phyloP scores from a whole-genome alignment of 2,329 filamentous ascomycete genomes.

The Ophiostoma ulmi region DNA sequence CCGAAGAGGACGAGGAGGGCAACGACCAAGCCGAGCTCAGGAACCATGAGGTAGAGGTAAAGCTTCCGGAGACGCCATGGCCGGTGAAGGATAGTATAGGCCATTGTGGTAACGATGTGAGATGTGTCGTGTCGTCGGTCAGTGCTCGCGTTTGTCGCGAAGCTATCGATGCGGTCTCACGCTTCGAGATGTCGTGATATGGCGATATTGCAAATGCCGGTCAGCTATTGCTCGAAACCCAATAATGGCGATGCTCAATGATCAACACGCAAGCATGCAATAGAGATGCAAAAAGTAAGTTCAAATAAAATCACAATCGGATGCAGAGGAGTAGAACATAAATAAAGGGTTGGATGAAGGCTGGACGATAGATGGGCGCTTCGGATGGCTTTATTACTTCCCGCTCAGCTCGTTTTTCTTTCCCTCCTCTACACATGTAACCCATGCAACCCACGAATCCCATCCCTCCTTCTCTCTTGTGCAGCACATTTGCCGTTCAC shows the following conservation, averaged over 20 bases:
- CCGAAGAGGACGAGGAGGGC: conserved; percentile 65
- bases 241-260: background rate
- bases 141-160: background rate
- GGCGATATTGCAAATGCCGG: background rate
- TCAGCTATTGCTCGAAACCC: background rate
- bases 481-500: conserved; percentile 5
- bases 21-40: conserved; percentile 62
- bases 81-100: conserved; percentile 54
- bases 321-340: background rate
- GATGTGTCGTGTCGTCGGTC: background rate
- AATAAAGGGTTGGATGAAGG: background rate
- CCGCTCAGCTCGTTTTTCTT: background rate
- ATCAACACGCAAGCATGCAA: background rate
- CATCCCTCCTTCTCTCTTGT: background rate
- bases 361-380: conserved; percentile 11
- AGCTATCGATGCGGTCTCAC: background rate
- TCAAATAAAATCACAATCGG: background rate
- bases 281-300: background rate
- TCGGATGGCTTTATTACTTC: conserved; percentile 18
- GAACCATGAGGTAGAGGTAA: conserved; percentile 58
- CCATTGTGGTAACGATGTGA: conserved; percentile 31
- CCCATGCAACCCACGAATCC: conserved; percentile 3
- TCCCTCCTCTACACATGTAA: background rate
- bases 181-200: background rate
- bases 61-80: conserved; percentile 53